Percentiles rank a stretch among this genome's conserved stretches.
These are phyloP conservation scores for Anisodus tanguticus DNA, from an alignment of 257 asterid genomes.

Conservation along the genomic window DNA sequence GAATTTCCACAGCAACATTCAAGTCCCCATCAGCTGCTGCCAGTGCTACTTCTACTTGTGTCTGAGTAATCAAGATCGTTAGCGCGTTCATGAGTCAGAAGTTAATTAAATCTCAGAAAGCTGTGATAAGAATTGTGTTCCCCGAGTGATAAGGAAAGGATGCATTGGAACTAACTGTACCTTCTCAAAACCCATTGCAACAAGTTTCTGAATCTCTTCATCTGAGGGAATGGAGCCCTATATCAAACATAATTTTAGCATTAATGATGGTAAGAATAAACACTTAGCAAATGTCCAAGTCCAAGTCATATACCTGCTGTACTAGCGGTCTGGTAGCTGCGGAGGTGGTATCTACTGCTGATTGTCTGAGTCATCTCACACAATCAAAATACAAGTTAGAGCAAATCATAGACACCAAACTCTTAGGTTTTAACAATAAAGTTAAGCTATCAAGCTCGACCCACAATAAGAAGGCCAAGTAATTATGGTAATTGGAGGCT, in stretches of 20 bases:
- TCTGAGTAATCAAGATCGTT: slow-evolving; percentile 48
- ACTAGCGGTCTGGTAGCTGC: slow-evolving; percentile 45
- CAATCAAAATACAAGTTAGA: slow-evolving; percentile 22
- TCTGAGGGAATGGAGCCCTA: slow-evolving; percentile 65
- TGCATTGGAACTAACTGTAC: slow-evolving; percentile 41
- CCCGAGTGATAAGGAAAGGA: neutral
- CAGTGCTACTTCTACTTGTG: slow-evolving; percentile 92
- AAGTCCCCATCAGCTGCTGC: slow-evolving; percentile 94
- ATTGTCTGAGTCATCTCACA: slow-evolving; percentile 45
- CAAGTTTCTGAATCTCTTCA: slow-evolving; percentile 75
- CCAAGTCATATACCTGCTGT: slow-evolving; percentile 59
- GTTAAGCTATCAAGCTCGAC: neutral
- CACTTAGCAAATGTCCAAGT: slow-evolving; percentile 1
- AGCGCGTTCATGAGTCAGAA: slow-evolving; percentile 8
- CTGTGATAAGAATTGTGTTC: neutral
- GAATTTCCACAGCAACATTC: slow-evolving; percentile 86
- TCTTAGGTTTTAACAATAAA: neutral
- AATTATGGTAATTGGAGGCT: neutral
- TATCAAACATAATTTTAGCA: slow-evolving; percentile 22
- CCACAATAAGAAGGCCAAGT: neutral
- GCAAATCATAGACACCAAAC: neutral
- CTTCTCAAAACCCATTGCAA: slow-evolving; percentile 96
- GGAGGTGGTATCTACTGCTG: slow-evolving; percentile 44
- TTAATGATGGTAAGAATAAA: slow-evolving; percentile 12
- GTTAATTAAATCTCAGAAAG: neutral